phyloP scores from a whole-genome alignment of 2,329 filamentous ascomycete genomes.

The Monosporascus sp. region DNA sequence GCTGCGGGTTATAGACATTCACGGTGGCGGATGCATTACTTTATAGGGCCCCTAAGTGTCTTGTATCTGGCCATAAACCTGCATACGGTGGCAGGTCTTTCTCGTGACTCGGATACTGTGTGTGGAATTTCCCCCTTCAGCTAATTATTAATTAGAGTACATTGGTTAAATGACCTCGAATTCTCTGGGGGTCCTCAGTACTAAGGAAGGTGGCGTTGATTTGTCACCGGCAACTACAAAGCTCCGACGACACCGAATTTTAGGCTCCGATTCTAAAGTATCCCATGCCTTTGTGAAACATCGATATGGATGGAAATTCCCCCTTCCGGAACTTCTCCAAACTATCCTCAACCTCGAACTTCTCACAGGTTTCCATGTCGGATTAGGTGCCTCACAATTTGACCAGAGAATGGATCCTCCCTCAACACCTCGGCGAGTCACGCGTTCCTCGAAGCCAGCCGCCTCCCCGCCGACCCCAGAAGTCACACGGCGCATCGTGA shows the following conservation, averaged over 20 bases:
- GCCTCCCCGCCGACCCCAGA: constrained; percentile 49
- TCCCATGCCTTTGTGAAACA: not conserved
- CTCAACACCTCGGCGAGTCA: constrained; percentile 37
- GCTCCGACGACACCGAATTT: constrained; percentile 21
- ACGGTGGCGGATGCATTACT: too few species aligned
- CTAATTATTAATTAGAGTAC: too few species aligned
- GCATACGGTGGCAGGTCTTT: too few species aligned
- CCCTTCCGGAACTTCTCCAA: not conserved
- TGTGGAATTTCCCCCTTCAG: too few species aligned
- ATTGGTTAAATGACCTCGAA: too few species aligned
- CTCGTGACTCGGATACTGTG: too few species aligned
- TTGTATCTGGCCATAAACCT: too few species aligned
- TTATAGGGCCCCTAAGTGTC: too few species aligned
- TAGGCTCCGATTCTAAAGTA: not conserved
- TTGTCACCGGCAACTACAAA: constrained; percentile 2
- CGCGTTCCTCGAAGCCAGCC: constrained; percentile 22
- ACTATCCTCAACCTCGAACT: not conserved
- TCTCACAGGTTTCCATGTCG: not conserved
- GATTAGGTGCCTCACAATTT: not conserved
- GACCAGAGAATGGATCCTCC: constrained; percentile 39
- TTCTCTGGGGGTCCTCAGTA: too few species aligned
- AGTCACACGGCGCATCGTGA: constrained; percentile 49
- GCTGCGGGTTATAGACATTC: not conserved
- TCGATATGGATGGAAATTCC: not conserved
- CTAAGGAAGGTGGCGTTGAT: not conserved